Evolutionary conservation across 129 eudicot genomes (phyloP).

Genomic region (Flaveria brownii): DNA sequence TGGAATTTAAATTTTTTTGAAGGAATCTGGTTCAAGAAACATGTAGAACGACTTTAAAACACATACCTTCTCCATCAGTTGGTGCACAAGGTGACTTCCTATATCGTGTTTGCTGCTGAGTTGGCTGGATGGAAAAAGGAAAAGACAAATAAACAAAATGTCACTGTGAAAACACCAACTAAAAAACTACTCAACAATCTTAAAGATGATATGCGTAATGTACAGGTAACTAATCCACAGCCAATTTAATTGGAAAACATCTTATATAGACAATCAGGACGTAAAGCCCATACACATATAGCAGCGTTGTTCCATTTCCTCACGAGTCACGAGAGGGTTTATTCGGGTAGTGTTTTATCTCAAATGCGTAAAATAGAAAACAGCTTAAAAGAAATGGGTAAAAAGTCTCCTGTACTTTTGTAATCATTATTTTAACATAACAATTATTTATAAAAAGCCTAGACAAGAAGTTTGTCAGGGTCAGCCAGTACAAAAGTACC

Average conservation of each 20-base stretch:
- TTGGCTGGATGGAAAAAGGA: conserved; percentile 58
- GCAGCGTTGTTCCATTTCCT: background rate
- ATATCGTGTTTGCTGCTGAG: conserved; percentile 94
- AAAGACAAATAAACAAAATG: conserved; percentile 16
- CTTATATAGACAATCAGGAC: conserved; percentile 12
- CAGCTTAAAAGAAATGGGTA: background rate
- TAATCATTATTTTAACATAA: background rate
- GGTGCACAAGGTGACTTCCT: conserved; percentile 94
- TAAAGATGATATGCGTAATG: conserved; percentile 4
- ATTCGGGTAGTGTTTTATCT: background rate
- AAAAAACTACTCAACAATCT: background rate
- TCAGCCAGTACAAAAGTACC: background rate
- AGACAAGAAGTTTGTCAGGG: background rate
- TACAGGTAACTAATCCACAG: conserved; percentile 12
- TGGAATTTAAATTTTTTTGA: background rate
- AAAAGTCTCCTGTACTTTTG: background rate
- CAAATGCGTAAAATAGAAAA: background rate
- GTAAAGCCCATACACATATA: background rate
- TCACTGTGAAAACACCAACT: background rate
- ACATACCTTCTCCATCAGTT: conserved; percentile 77
- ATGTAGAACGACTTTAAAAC: background rate
- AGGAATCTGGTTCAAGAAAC: background rate
- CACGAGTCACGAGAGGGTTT: background rate
- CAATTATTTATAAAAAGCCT: background rate
- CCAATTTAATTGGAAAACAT: background rate